Percentiles rank a stretch among this genome's conserved stretches.
Evolutionary conservation across 495 filamentous ascomycete species (phyloP).

Genomic region (Tuber brumale): DNA sequence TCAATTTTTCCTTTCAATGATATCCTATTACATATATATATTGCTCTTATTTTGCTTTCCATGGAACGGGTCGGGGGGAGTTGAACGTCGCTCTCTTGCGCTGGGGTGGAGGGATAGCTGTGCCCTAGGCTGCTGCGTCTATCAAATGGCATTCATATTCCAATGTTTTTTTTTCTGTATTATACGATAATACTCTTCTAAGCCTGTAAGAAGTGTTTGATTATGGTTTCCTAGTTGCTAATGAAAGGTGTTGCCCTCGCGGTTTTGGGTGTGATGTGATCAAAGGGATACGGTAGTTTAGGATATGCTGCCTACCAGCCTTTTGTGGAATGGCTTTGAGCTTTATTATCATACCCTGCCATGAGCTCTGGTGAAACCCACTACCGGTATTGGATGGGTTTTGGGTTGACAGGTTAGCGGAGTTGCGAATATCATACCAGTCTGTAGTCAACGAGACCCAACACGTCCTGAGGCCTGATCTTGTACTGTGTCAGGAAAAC

Average conservation of each 20-base stretch:
- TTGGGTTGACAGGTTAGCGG: too few relatives aligned
- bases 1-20: conserved; percentile 9
- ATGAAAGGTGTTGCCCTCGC: background rate
- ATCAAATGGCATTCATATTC: background rate
- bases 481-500: too few relatives aligned
- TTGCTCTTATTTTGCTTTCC: background rate
- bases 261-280: background rate
- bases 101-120: background rate
- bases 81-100: background rate
- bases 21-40: conserved; percentile 7
- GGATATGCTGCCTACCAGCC: background rate
- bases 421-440: too few relatives aligned
- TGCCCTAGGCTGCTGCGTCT: background rate
- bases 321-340: background rate
- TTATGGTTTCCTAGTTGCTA: background rate
- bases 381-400: too few relatives aligned
- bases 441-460: too few relatives aligned
- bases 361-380: too few relatives aligned
- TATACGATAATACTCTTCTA: background rate
- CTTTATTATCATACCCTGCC: background rate
- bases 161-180: background rate
- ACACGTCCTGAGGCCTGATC: too few relatives aligned
- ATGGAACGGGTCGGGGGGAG: background rate
- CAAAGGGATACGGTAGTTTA: conserved; percentile 5
- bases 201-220: background rate